These are phyloP conservation scores for Wickerhamiella allomyrinae DNA, from an alignment of 805 yeast species.

Conservation along the genomic window DNA sequence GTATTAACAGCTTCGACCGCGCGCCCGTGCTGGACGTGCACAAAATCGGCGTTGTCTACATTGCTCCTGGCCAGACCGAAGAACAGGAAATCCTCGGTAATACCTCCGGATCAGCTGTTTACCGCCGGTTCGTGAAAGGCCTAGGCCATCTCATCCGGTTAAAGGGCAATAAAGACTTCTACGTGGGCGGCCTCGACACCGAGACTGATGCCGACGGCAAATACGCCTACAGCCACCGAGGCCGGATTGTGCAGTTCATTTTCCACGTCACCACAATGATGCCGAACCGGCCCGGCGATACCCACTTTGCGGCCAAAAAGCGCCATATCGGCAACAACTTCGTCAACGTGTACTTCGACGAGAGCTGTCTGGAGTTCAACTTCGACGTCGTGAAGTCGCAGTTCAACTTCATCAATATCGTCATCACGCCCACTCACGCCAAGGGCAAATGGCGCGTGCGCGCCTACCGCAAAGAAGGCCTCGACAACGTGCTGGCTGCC, in stretches of 20 bases:
- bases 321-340: constrained; percentile 78
- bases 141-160: constrained; percentile 51
- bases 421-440: constrained; percentile 41
- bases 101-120: constrained; percentile 44
- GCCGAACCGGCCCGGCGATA: constrained; percentile 41
- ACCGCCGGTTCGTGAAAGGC: constrained; percentile 41
- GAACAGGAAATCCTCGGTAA: constrained; percentile 57
- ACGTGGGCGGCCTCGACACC: constrained; percentile 69
- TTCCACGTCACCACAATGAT: constrained; percentile 74
- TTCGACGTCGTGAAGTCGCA: constrained; percentile 62
- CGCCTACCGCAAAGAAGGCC: constrained; percentile 47
- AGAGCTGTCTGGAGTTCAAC: constrained; percentile 50
- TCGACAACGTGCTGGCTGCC: constrained; percentile 65
- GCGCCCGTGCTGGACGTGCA: constrained; percentile 67
- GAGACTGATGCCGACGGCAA: constrained; percentile 61
- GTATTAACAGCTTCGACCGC: constrained; percentile 51
- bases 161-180: constrained; percentile 37
- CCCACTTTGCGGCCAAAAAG: constrained; percentile 42
- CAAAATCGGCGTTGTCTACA: constrained; percentile 64
- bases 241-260: constrained; percentile 53
- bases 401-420: constrained; percentile 71
- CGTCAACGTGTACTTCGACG: constrained; percentile 71
- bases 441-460: constrained; percentile 40
- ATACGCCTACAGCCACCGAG: constrained; percentile 57
- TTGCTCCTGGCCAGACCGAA: constrained; percentile 48